A percentile compares a stretch with the other conserved stretches of the same genome.
Evolutionary conservation across 2,329 filamentous ascomycete species (phyloP).

Genomic region (Clonostachys sp.): DNA sequence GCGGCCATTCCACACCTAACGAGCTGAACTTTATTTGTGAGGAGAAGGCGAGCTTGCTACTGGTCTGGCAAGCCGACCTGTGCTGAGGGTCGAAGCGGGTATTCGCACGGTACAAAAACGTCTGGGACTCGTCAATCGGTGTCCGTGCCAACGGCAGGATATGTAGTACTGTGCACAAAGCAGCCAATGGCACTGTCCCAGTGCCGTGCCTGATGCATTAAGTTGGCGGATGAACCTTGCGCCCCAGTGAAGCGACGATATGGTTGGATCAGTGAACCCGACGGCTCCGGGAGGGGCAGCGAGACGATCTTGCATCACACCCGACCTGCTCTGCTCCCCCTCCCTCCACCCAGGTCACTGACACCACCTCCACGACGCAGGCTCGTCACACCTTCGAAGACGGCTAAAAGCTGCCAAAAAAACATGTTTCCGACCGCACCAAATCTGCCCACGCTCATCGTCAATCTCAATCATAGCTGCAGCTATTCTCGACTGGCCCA

Average conservation of each 20-base stretch:
- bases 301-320: conserved; percentile 16
- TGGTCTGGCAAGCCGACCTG: too few relatives aligned
- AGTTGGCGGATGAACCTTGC: too few relatives aligned
- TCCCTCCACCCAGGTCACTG: neutral
- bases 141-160: too few relatives aligned
- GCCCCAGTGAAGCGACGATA: too few relatives aligned
- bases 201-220: too few relatives aligned
- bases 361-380: neutral
- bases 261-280: neutral
- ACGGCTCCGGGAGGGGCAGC: conserved; percentile 2
- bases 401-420: neutral
- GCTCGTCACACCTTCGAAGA: neutral
- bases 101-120: too few relatives aligned
- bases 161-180: neutral
- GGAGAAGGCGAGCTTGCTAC: too few relatives aligned
- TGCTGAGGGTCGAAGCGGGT: too few relatives aligned
- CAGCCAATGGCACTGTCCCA: neutral
- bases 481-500: neutral
- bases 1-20: neutral
- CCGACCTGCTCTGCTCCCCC: conserved; percentile 3
- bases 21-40: too few relatives aligned
- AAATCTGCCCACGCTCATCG: neutral
- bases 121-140: too few relatives aligned
- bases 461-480: neutral
- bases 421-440: neutral